These are phyloP conservation scores for Diddensiella caesifluorescens DNA, from an alignment of 805 yeast species.

Conservation along the genomic window DNA sequence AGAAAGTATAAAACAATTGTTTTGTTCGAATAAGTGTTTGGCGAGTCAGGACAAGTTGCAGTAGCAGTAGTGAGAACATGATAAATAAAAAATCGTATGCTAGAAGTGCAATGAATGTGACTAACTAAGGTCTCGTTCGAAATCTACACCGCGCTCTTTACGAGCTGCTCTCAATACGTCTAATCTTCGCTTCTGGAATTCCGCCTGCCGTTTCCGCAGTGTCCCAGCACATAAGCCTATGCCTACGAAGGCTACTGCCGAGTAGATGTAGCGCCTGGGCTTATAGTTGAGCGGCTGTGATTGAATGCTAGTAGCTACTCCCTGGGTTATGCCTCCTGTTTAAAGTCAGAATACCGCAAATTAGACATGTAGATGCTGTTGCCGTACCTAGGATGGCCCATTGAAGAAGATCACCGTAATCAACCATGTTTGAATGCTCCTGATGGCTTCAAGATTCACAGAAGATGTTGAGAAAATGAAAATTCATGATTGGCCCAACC, in stretches of 20 bases:
- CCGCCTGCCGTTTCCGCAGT: constrained; percentile 28
- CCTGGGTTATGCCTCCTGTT: constrained; percentile 24
- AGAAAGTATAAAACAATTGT: not conserved
- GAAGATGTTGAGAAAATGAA: too few relatives aligned
- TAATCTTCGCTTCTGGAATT: constrained; percentile 28
- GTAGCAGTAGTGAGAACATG: not conserved
- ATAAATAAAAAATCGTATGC: not conserved
- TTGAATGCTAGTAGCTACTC: constrained; percentile 32
- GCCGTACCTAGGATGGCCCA: not conserved
- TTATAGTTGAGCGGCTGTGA: constrained; percentile 33
- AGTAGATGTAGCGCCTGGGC: constrained; percentile 30
- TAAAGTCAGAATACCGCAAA: not conserved
- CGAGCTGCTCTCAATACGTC: constrained; percentile 26
- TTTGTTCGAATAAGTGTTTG: not conserved
- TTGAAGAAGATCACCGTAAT: constrained; percentile 2
- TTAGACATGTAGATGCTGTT: not conserved
- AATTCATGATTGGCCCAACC: too few relatives aligned
- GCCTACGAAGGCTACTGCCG: constrained; percentile 31
- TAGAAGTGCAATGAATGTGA: too few relatives aligned
- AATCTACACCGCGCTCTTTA: constrained; percentile 28
- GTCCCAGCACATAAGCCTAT: constrained; percentile 29
- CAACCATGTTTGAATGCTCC: too few relatives aligned
- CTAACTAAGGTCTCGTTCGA: constrained; percentile 16
- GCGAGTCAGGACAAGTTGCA: too few relatives aligned
- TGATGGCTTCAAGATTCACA: too few relatives aligned